A percentile compares a stretch with the other conserved stretches of the same genome.
These are phyloP conservation scores for Hanseniaspora clermontiae DNA, from an alignment of 805 yeast genomes.

Conservation along the genomic window DNA sequence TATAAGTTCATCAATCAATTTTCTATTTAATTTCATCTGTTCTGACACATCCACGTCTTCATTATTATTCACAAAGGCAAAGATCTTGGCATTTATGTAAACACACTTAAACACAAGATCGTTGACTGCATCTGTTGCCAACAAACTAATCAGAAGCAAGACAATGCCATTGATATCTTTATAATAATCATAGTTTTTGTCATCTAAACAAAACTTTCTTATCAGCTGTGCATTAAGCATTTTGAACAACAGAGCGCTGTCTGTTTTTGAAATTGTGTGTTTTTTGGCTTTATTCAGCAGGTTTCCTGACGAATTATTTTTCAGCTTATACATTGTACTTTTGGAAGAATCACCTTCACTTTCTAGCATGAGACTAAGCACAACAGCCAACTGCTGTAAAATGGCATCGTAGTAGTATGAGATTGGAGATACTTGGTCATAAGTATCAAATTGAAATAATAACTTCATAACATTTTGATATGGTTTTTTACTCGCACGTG, in stretches of 20 bases:
- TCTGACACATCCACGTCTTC: background rate
- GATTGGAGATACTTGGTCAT: background rate
- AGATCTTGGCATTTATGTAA: background rate
- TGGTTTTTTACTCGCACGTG: background rate
- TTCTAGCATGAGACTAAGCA: background rate
- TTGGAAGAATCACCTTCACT: background rate
- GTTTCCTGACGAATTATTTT: background rate
- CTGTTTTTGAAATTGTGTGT: background rate
- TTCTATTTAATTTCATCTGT: background rate
- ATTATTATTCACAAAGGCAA: background rate
- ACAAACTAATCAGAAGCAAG: background rate
- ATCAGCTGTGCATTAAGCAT: background rate
- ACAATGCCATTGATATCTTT: background rate
- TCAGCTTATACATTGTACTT: background rate
- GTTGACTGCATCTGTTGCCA: background rate
- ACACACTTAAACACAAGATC: background rate
- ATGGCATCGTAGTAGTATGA: background rate
- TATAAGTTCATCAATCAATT: background rate
- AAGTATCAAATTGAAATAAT: background rate
- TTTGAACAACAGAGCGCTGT: background rate
- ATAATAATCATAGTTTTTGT: background rate
- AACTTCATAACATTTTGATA: background rate
- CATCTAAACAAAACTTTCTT: background rate
- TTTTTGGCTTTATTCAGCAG: background rate
- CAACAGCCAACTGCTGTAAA: background rate